Base-by-base conservation (phyloP, 495 filamentous ascomycete species). In the Talaromyces borbonicus region DNA sequence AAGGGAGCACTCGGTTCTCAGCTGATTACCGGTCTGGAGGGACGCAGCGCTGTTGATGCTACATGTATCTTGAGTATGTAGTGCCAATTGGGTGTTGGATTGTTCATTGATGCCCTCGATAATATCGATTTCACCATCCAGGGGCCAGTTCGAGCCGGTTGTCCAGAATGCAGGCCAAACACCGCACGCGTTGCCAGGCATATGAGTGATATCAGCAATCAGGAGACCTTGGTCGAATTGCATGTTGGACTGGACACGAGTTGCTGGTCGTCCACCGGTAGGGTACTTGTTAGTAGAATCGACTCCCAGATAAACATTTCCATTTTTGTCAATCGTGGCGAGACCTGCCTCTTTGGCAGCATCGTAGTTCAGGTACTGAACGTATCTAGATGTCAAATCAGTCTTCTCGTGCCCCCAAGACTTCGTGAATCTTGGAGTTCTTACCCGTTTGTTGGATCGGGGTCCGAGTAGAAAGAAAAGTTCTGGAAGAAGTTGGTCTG, bases 51-150 rank as follows among this genome's bases (percentile, higher is more conserved):
- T 59, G 40, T 64, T 64, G 47, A 88, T 63, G 27, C 52, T 63
- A 61, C 87, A 93, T n/a, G 74, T 73, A 9, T 71, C 61, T 7
- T 58, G 58, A 0, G 87, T 92, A 59, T 95, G 90, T 26, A 95
- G 70, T 2, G 86, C 81, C 52, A 93, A 79, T 30, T 71, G 57
- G 52, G 90, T 84, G 43, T 72, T 65, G 0, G 69, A 61, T 40
- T 81, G 71, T 26, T 67, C 54, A 62, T 92, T 87, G 49, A 93
- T 84, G 31, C 85, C 85, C 58, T 96, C 88, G 58, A 95, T 81
- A 53, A 95, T 88, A 69, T 95, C 89, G 50, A 94, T 89, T 62
- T 96, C 90, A 16, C 90, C 90, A 27, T 75, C 70, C 8, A 63
- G 58, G 0, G 88, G 90, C 90, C 90, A 96, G 38, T 79, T 68